Base-by-base conservation (phyloP, 345 rosid genomes). In the Acer yangbiense region DNA sequence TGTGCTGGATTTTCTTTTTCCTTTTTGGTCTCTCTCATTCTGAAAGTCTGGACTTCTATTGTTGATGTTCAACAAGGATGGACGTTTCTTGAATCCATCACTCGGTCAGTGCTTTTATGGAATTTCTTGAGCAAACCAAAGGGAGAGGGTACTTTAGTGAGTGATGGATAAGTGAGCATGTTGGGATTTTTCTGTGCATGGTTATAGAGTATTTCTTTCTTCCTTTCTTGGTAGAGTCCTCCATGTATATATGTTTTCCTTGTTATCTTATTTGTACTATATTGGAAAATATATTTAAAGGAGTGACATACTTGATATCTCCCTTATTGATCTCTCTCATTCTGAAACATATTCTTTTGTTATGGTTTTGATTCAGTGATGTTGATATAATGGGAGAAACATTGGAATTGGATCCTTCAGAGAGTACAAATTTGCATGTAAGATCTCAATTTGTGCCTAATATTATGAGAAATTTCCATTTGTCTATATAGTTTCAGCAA, bases 311-410 rank as follows among this genome's bases (percentile, higher is more conserved):
- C 25, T 52, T 65, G n/a, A 41, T 52, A 55, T 79, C 54, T 65
- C 14, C 44, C 4, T 66, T 55, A 0, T 32, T 54, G 27, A 6
- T 18, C 11, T 48, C 41, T 25, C 32, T 65, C n/a, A 11, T 46
- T 67, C 17, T 71, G n/a, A 72, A 20, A 71, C 72, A 65, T 58
- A 44, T 70, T 54, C 50, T 27, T 48, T 73, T 39, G 8, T 35
- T 81, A 82, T 81, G 77, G 77, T 80, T 70, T 70, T 61, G 60
- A 71, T 77, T 87, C 86, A 94, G 99, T 82, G 90, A 85, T 86
- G 78, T 69, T 75, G 88, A 86, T 83, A 50, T 64, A 48, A 54
- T 85, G 71, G 90, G 85, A 72, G 88, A 81, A 78, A 86, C 86
- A 11, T 81, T 83, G 82, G 87, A 72, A 65, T 76, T 79, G 72